Conservation (phyloP, 345 rosid genomes). For the Xanthoceras sorbifolium region DNA sequence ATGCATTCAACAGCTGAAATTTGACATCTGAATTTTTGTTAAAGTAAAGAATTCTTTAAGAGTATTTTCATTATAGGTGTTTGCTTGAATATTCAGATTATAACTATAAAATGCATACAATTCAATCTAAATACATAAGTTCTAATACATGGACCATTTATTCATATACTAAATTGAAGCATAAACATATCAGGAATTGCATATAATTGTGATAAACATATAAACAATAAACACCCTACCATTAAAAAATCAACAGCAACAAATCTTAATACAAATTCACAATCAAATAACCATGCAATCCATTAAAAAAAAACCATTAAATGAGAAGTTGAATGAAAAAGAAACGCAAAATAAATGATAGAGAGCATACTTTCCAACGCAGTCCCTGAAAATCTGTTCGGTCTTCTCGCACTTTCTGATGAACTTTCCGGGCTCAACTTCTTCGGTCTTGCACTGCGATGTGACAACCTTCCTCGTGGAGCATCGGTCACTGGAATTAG, state of each 20-base stretch:
- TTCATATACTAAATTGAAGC: not conserved
- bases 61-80: too few species aligned
- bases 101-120: not conserved
- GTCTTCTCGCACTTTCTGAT: conserved; percentile 84
- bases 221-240: not conserved
- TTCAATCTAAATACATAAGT: not conserved
- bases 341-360: not conserved
- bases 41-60: too few species aligned
- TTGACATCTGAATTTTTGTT: too few species aligned
- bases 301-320: not conserved
- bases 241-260: too few species aligned
- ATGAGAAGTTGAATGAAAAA: too few species aligned
- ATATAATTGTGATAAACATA: not conserved
- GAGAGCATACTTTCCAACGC: conserved; percentile 64
- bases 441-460: conserved; percentile 83
- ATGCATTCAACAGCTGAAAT: too few species aligned
- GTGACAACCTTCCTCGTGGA: conserved; percentile 62
- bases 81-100: not conserved
- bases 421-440: conserved; percentile 88
- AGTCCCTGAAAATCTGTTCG: conserved; percentile 68
- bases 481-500: conserved; percentile 34
- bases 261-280: not conserved
- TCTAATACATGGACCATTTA: not conserved
- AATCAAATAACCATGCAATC: not conserved
- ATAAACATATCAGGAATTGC: too few species aligned